Conservation (phyloP, 164 flowering plant species). For the Berberis vulgaris region DNA sequence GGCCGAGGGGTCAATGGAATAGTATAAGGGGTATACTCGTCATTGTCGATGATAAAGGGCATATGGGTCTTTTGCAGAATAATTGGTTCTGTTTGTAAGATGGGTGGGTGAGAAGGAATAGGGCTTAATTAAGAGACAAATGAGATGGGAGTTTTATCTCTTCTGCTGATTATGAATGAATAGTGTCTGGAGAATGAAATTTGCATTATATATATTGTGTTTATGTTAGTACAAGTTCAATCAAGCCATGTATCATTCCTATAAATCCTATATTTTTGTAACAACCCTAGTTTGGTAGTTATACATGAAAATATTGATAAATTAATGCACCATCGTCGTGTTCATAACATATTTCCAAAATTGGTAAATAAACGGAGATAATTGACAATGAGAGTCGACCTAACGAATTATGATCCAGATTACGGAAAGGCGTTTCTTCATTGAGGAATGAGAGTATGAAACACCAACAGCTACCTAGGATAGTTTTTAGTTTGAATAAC, state of each 20-base stretch:
- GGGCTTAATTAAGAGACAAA: conserved; percentile 4
- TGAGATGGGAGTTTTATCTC: conserved; percentile 1
- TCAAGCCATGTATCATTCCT: conserved; percentile 4
- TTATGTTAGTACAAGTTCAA: conserved; percentile 1
- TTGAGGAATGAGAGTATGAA: no score
- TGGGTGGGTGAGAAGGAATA: conserved; percentile 4
- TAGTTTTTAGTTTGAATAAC: no score
- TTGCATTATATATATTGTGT: neutral
- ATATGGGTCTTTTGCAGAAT: neutral
- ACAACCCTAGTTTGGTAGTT: neutral
- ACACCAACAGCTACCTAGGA: no score
- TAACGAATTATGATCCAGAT: no score
- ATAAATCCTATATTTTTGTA: neutral
- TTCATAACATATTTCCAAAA: neutral
- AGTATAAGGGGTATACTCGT: neutral
- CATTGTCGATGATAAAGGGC: neutral
- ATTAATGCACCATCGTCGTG: neutral
- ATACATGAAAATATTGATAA: no score
- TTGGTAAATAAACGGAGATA: neutral
- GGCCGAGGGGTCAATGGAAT: conserved; percentile 4
- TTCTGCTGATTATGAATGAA: neutral
- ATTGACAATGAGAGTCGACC: no score
- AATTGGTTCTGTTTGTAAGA: neutral
- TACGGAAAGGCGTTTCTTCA: no score
- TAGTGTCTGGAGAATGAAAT: neutral